These are phyloP conservation scores for Xenoacremonium recifei DNA, from an alignment of 2,329 filamentous ascomycete species.

Conservation along the genomic window DNA sequence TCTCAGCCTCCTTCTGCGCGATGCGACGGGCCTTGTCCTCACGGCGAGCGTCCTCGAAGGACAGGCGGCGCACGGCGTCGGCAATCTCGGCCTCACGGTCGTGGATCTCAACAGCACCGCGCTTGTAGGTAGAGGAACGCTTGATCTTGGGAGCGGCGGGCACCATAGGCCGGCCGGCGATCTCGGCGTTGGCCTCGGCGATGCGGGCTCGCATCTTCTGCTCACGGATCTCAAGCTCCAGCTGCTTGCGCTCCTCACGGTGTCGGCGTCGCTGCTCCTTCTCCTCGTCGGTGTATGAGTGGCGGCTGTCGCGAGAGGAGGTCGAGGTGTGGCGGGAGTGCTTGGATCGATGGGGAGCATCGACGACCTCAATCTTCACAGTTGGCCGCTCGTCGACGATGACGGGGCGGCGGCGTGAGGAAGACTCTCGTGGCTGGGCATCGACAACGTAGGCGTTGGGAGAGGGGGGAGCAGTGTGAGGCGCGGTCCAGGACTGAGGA, in stretches of 20 bases:
- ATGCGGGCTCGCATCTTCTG: slow-evolving; percentile 33
- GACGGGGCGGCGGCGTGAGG: slow-evolving; percentile 31
- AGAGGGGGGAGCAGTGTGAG: slow-evolving; percentile 41
- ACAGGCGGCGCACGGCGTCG: slow-evolving; percentile 31
- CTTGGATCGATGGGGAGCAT: slow-evolving; percentile 26
- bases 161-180: slow-evolving; percentile 36
- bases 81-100: slow-evolving; percentile 32
- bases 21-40: slow-evolving; percentile 29
- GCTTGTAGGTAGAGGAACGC: slow-evolving; percentile 22
- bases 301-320: slow-evolving; percentile 33
- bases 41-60: slow-evolving; percentile 30
- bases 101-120: slow-evolving; percentile 18
- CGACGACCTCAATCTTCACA: slow-evolving; percentile 38
- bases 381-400: slow-evolving; percentile 36
- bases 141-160: slow-evolving; percentile 24
- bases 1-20: slow-evolving; percentile 11
- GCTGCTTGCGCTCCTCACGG: slow-evolving; percentile 25
- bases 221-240: slow-evolving; percentile 27
- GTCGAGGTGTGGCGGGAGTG: slow-evolving; percentile 37
- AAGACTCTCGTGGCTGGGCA: slow-evolving; percentile 20
- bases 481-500: slow-evolving; percentile 39
- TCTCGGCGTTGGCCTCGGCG: slow-evolving; percentile 41
- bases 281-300: slow-evolving; percentile 29
- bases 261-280: slow-evolving; percentile 21
- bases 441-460: slow-evolving; percentile 29